A percentile compares a stretch with the other conserved stretches of the same genome.
Evolutionary conservation across 257 asterid genomes (phyloP).

Genomic region (Solanum microdontum): DNA sequence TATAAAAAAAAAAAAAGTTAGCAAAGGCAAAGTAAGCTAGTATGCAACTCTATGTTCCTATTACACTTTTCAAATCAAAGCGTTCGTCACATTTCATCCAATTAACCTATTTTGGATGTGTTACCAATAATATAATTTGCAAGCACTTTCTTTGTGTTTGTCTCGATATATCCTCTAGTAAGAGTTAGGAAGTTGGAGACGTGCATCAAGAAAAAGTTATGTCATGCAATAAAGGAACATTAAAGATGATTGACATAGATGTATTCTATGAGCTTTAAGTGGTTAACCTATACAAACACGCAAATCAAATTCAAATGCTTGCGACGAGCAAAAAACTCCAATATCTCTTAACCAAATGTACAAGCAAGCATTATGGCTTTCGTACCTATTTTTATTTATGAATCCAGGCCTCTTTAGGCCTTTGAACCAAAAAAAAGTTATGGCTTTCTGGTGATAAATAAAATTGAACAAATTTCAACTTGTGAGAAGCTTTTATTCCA

Average conservation of each 20-base stretch:
- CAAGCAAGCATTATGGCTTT: background rate
- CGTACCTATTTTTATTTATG: background rate
- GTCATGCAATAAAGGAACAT: background rate
- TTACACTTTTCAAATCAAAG: background rate
- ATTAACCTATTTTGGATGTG: background rate
- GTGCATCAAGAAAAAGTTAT: background rate
- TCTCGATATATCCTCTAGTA: background rate
- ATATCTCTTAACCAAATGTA: background rate
- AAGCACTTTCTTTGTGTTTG: background rate
- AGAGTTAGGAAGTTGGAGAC: accelerated
- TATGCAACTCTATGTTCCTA: background rate
- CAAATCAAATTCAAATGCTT: background rate
- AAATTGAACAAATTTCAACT: background rate
- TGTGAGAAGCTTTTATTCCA: background rate
- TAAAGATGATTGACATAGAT: background rate
- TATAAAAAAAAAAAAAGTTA: background rate
- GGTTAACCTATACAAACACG: background rate
- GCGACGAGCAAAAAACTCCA: background rate
- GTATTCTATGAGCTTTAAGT: accelerated
- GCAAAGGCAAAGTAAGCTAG: background rate
- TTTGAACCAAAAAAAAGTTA: background rate
- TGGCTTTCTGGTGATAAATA: background rate
- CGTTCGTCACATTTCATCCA: background rate
- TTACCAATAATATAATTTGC: background rate
- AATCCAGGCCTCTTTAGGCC: background rate